Evolutionary conservation across 164 flowering plant genomes (phyloP), one percentile per base, ranked within the genome.

Genomic region (Vitis amurensis): DNA sequence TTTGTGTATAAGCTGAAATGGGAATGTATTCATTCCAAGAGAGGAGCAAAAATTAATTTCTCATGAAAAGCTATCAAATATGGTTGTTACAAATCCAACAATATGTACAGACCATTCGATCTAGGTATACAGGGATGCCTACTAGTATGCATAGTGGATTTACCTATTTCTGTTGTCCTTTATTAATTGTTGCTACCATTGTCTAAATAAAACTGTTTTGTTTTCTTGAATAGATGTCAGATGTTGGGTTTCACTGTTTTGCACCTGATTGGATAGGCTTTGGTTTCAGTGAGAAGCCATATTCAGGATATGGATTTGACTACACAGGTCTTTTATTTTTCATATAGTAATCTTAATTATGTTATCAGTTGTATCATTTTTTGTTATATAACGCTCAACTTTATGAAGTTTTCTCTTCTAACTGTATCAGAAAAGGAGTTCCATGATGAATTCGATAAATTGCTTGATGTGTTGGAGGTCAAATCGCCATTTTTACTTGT

Each of bases 261-360:
- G 99, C 99, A 68, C 99, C 98, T 80, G 99, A 95, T 77, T 95
- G 99, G 98, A 84, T 93, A 78, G 99, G 99, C 75, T 95, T 93
- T 81, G 99, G 99, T 73, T 93, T 95, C 82, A 95, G 97, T 82
- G 99, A 95, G 76, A 87, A 92, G 82, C 97, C 99, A 55, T 92
- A 90, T 76, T 87, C 96, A 51, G 97, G 97, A 78, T 95, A 92
- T 82, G 98, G 91, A 59, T 95, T 91, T 77, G 68, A 88, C 61
- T 91, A 92, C 74, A 95, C 97, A 76, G 99, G 99, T 91, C 27
- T 71, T 73, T 69, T 71, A 16, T 16, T 7, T 66, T 74, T 16
- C 23, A 4, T 15, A 49, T 47, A 2, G 13, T 4, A 69, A 53
- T 27, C 59, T 16, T 11, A 55, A 1, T 7, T 69, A 53, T 47